Conservation (phyloP, 116 monocot genomes). For the Papilionanthe hybrid region DNA sequence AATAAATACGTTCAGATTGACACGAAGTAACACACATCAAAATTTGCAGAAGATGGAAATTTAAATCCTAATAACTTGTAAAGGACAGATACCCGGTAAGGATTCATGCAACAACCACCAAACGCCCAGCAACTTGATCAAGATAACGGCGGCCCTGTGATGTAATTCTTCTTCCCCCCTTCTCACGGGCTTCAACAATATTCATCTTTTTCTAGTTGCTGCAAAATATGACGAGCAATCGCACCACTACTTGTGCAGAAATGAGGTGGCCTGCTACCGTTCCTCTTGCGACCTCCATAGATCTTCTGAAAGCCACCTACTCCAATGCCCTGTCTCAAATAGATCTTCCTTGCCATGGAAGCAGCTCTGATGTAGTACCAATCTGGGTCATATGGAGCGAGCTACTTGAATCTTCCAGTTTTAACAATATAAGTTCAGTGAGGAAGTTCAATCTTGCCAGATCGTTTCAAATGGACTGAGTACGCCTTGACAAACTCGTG, state of each 20-base stretch:
- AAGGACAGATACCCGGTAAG: not conserved
- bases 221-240: constrained; percentile 61
- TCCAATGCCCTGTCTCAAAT: constrained; percentile 71
- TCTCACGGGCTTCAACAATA: constrained; percentile 53
- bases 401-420: constrained; percentile 76
- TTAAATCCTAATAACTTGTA: not conserved
- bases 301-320: constrained; percentile 75
- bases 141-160: constrained; percentile 70
- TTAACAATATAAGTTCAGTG: constrained; percentile 80
- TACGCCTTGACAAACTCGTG: constrained; percentile 74
- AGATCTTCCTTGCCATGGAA: constrained; percentile 78
- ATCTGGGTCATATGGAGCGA: constrained; percentile 84
- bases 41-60: not conserved
- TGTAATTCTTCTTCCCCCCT: constrained; percentile 76
- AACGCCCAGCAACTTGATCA: constrained; percentile 72
- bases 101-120: constrained; percentile 26
- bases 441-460: constrained; percentile 81
- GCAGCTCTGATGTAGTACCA: constrained; percentile 94
- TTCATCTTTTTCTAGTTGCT: constrained; percentile 55
- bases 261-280: constrained; percentile 78
- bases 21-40: not conserved
- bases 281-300: constrained; percentile 78
- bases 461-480: constrained; percentile 60
- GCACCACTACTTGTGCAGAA: constrained; percentile 89
- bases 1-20: not conserved